Base-by-base conservation (phyloP, 306 rosid genomes). In the Medicago lupulina region DNA sequence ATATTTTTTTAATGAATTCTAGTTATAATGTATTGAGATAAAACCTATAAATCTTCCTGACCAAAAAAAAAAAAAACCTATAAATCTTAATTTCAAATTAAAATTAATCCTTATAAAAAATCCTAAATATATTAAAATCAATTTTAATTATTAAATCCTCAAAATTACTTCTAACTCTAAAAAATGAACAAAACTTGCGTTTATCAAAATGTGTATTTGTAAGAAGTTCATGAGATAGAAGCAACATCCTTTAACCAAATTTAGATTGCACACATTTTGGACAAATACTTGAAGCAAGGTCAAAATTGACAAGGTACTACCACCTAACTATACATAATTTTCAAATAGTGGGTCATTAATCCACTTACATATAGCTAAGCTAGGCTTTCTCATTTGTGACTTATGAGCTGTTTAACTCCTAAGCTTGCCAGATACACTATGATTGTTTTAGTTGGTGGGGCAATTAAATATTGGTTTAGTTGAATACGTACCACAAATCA, bases 391-490 rank as follows among this genome's bases (percentile, higher is more conserved):
- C 46, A 8, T 61, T 61, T 61, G 62, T 63, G 74, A 70, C 25
- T 51, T 74, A 16, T 40, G 55, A n/a, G 65, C 8, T 76, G 75
- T 76, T 81, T 38, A 39, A 67, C 67, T 79, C 47, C 46, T 25
- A 62, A 62, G 62, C 51, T 62, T 70, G 79, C 67, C 76, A 70
- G 11, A 6, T 74, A 14, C 14, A 51, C 55, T 65, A 28, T 64
- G 5, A 70, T 49, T 21, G 7, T 28, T 55, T 55, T 23, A 16
- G 43, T 50, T 69, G 71, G 75, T 73, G 75, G 75, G 38, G 17
- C 19, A 67, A 14, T 25, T 75, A n/a, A 69, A 47, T 12, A 16
- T 57, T 39, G 14, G 41, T 53, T 12, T 19, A 15, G 66, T 55
- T 54, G 5, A 5, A 44, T 51, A 43, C 25, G 14, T 34, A 40